Evolutionary conservation across 108 stramenopile species (phyloP).

Genomic region (Aureococcus anophagefferens): DNA sequence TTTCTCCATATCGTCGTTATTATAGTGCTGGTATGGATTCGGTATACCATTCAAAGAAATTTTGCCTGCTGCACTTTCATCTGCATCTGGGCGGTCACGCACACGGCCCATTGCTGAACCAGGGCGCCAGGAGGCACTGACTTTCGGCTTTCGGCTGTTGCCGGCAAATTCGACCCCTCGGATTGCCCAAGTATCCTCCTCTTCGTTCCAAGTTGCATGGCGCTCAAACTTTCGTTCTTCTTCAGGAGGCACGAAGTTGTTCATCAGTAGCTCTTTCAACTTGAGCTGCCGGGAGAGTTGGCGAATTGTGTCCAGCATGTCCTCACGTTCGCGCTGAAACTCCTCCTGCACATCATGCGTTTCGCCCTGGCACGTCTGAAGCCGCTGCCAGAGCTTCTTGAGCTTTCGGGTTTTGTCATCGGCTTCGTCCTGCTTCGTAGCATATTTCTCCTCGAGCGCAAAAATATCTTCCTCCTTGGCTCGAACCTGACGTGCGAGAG

Average conservation of each 20-base stretch:
- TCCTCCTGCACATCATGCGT: conserved; percentile 61
- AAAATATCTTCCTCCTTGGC: conserved; percentile 28
- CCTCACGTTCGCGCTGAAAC: conserved; percentile 57
- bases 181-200: conserved; percentile 55
- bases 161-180: not conserved
- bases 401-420: conserved; percentile 68
- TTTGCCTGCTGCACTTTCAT: not conserved
- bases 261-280: conserved; percentile 64
- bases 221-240: not conserved
- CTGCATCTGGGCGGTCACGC: not conserved
- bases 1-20: not conserved
- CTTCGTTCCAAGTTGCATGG: conserved; percentile 61
- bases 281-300: conserved; percentile 69
- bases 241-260: conserved; percentile 62
- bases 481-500: conserved; percentile 43
- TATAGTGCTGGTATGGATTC: not conserved
- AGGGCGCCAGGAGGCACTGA: conserved; percentile 2
- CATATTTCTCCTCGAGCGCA: conserved; percentile 21
- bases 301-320: conserved; percentile 70
- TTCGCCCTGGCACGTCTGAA: conserved; percentile 57
- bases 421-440: conserved; percentile 56
- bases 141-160: not conserved
- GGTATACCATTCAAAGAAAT: no score
- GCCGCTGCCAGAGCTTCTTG: conserved; percentile 68
- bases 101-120: not conserved